Conservation (phyloP, 1,284 basidiomycete species). For the Gomphus bonarii region DNA sequence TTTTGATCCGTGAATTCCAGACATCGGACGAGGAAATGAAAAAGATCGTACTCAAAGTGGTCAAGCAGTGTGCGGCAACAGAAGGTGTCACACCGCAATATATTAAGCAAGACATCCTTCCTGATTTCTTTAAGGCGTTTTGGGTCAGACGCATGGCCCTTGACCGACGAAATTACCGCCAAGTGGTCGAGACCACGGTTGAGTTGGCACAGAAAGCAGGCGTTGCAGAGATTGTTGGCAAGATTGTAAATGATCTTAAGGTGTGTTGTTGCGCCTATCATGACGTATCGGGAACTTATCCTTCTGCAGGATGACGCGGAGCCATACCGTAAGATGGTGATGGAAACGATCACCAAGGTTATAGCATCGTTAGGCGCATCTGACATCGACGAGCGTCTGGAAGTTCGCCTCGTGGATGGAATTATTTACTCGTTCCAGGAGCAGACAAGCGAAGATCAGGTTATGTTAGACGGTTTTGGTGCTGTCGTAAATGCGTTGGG, state of each 20-base stretch:
- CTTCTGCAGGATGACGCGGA: constrained; percentile 70
- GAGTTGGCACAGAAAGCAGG: constrained; percentile 96
- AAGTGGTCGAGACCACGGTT: constrained; percentile 97
- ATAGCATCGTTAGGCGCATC: constrained; percentile 87
- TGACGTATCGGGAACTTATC: background rate
- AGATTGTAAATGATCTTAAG: constrained; percentile 95
- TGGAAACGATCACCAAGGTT: constrained; percentile 99
- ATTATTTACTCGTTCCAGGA: constrained; percentile 99
- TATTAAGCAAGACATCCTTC: constrained; percentile 94
- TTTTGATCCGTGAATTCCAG: constrained; percentile 98
- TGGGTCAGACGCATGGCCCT: constrained; percentile 98
- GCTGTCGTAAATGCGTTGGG: constrained; percentile 92
- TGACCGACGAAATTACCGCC: constrained; percentile 91
- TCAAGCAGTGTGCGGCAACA: constrained; percentile 97
- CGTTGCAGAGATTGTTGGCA: constrained; percentile 89
- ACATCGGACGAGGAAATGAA: constrained; percentile 99
- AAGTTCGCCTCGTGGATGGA: constrained; percentile 91
- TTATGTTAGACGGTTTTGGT: constrained; percentile 98
- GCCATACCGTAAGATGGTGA: constrained; percentile 99
- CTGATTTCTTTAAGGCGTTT: constrained; percentile 99
- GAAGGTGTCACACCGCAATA: constrained; percentile 92
- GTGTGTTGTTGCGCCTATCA: constrained; percentile 13
- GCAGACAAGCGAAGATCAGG: constrained; percentile 96
- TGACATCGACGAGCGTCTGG: constrained; percentile 93
- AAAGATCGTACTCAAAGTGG: constrained; percentile 98